Evolutionary conservation across 2,329 filamentous ascomycete species (phyloP).

Genomic region (Cadophora luteo-olivacea): DNA sequence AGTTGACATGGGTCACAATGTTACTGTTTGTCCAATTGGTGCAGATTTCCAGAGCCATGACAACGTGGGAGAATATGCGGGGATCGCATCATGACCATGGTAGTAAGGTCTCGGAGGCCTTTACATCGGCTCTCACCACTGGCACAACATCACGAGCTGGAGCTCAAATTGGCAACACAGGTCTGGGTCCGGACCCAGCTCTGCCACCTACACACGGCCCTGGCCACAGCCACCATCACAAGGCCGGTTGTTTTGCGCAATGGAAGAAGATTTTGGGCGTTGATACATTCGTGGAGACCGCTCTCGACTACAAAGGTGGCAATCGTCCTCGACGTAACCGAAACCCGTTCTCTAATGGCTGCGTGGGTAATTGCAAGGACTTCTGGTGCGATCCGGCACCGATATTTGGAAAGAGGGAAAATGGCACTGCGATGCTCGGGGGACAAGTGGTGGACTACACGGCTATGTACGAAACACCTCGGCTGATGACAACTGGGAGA

Average conservation of each 20-base stretch:
- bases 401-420: constrained; percentile 76
- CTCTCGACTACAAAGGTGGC: constrained; percentile 69
- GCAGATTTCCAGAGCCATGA: constrained; percentile 90
- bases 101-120: constrained; percentile 59
- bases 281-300: constrained; percentile 92
- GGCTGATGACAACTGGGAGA: constrained; percentile 33
- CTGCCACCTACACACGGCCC: constrained; percentile 50
- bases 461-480: constrained; percentile 84
- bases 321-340: constrained; percentile 54
- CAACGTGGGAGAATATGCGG: constrained; percentile 96
- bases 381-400: constrained; percentile 95
- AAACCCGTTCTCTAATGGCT: constrained; percentile 87
- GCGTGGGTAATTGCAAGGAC: constrained; percentile 89
- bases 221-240: constrained; percentile 58
- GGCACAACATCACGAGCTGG: constrained; percentile 69
- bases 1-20: constrained; percentile 97
- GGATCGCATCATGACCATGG: constrained; percentile 69
- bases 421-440: constrained; percentile 76
- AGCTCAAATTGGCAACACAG: constrained; percentile 71
- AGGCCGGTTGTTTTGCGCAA: constrained; percentile 73
- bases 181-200: constrained; percentile 67
- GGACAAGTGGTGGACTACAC: constrained; percentile 87
- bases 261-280: constrained; percentile 88
- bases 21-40: constrained; percentile 91
- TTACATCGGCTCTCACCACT: constrained; percentile 79